phyloP scores from a whole-genome alignment of 179 eudicot species.

The Heliamphora pulchella region DNA sequence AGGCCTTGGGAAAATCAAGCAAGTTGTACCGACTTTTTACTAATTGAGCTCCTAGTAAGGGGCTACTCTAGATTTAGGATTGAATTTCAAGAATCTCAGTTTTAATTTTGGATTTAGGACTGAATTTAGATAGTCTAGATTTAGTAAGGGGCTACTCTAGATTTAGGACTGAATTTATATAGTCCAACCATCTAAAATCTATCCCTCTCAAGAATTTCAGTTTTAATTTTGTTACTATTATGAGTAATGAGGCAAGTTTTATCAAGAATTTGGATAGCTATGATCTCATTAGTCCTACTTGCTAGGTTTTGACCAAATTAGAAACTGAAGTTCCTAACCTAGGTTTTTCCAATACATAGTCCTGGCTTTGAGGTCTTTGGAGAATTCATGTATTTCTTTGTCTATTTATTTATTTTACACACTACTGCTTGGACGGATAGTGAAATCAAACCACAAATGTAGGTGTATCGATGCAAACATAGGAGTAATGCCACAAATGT shows the following conservation, averaged over 20 bases:
- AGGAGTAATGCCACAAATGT: too few relatives aligned
- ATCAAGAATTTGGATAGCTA: background rate
- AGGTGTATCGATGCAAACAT: too few relatives aligned
- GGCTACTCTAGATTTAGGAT: background rate
- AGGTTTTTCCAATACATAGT: background rate
- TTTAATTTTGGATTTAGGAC: background rate
- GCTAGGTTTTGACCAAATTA: background rate
- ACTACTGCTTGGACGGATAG: too few relatives aligned
- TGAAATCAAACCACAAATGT: too few relatives aligned
- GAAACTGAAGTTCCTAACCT: background rate
- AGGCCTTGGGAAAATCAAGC: background rate
- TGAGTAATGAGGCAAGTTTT: background rate
- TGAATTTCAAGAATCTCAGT: background rate
- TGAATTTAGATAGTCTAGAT: background rate
- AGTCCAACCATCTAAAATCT: too few relatives aligned
- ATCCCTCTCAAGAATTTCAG: background rate
- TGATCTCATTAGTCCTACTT: background rate
- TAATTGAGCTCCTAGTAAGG: background rate
- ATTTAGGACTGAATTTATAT: background rate
- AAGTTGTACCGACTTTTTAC: background rate
- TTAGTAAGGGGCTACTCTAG: background rate
- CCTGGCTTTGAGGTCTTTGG: background rate
- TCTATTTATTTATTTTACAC: too few relatives aligned
- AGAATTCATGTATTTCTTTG: background rate
- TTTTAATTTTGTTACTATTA: too few relatives aligned